Evolutionary conservation across 352 stramenopile species (phyloP).

Genomic region (Aphanomyces cochlioides): DNA sequence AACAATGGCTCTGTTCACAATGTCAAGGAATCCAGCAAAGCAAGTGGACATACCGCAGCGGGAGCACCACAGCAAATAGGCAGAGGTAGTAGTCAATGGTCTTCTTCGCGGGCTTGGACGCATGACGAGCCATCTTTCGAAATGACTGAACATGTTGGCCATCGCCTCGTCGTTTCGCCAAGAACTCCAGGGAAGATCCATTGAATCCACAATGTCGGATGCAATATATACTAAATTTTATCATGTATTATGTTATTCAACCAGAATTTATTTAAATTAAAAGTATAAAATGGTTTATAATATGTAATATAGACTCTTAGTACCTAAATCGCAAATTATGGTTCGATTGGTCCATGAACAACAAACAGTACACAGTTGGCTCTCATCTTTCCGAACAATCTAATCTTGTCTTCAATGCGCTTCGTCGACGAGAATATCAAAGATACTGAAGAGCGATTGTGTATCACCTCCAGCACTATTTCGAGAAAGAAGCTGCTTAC

Average conservation of each 20-base stretch:
- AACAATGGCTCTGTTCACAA: neutral
- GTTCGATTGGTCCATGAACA: too few relatives aligned
- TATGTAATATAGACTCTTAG: too few relatives aligned
- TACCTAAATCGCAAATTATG: too few relatives aligned
- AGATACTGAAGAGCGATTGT: neutral
- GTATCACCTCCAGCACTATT: neutral
- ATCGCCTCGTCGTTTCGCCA: neutral
- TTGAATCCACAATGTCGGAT: neutral
- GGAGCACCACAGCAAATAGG: neutral
- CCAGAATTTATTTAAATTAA: too few relatives aligned
- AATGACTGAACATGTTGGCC: neutral
- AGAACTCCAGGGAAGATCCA: neutral
- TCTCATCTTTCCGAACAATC: too few relatives aligned
- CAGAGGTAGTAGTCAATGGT: neutral
- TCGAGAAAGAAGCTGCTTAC: neutral
- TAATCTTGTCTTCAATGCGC: too few relatives aligned
- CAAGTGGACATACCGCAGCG: neutral
- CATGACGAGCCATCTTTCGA: neutral
- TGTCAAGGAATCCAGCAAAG: neutral
- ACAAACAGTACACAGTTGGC: too few relatives aligned
- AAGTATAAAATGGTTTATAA: too few relatives aligned
- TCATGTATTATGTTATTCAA: neutral
- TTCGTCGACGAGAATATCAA: too few relatives aligned
- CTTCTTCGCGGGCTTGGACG: neutral
- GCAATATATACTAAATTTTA: constrained; percentile 1